Base-by-base conservation (phyloP, 2,329 filamentous ascomycete genomes). In the Chaetomium olivaceum region DNA sequence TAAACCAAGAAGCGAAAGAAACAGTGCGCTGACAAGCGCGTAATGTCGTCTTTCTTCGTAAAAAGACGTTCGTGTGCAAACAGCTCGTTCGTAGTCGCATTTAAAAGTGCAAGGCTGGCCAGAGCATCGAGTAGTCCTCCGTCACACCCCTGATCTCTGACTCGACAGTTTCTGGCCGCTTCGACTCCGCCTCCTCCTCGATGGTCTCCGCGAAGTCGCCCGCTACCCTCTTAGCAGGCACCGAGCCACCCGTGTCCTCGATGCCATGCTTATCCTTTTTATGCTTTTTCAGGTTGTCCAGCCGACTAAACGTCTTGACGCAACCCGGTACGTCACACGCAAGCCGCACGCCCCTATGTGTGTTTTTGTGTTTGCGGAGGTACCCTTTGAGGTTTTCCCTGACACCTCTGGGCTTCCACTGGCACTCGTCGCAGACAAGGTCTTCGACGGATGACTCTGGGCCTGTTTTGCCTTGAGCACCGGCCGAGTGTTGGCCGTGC, bases 281-380 rank as follows among this genome's bases (percentile, higher is more conserved):
- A 58, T 75, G 74, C 48, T 74, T 75, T 39, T 74, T 73, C 12
- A 75, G 67, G 55, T 75, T 75, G 62, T 75, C 74, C 2, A 74
- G 67, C 3, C 74, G 72, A 46, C 72, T 74, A 54, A 74, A 75
- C 9, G 72, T 73, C 65, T 73, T 73, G 16, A 67, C 70, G 58
- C 74, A 75, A 9, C 69, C 70, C 5, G 66, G 58, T n/a, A 72
- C 67, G 43, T 73, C 72, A 31, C 74, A 75, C 1, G 69, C 65
- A 8, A 73, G 61, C 8, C 72, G 69, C 7, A 73, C 63, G 2
- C 73, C 73, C 51, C 71, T 73, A 66, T 75, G 74, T 9, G 73
- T 74, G 39, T 75, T 73, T 46, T 73, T 75, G 67, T 75, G 74
- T 46, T 75, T 75, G n/a, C 73, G 72, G 4, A 75, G 69, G 55